Conservation (phyloP, 1,284 basidiomycete species). For the Cutaneotrichosporon curvatum region DNA sequence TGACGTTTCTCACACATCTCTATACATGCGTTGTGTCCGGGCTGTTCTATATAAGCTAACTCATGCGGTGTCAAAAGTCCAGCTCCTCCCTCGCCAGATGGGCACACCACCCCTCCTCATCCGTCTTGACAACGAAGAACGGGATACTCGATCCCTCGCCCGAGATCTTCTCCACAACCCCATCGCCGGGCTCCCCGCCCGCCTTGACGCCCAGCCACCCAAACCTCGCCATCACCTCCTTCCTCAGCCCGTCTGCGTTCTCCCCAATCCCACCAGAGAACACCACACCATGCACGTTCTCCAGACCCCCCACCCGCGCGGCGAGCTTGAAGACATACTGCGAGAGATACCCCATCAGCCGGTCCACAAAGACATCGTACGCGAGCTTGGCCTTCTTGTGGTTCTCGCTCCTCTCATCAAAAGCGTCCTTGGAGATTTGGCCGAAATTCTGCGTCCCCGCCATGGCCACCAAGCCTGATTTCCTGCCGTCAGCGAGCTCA, state of each 20-base stretch:
- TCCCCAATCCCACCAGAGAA: constrained; percentile 85
- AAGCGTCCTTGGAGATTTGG: constrained; percentile 47
- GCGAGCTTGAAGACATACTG: constrained; percentile 66
- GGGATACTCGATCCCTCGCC: constrained; percentile 36
- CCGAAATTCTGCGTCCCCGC: constrained; percentile 71
- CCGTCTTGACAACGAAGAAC: constrained; percentile 50
- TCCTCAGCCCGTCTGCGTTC: constrained; percentile 56
- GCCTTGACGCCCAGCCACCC: constrained; percentile 56
- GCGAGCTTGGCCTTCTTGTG: constrained; percentile 51
- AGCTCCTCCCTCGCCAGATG: constrained; percentile 34
- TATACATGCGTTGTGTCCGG: no score
- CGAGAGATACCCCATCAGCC: constrained; percentile 63
- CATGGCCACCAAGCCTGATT: constrained; percentile 61
- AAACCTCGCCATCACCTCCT: constrained; percentile 54
- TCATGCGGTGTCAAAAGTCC: no score
- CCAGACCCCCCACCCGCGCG: constrained; percentile 35
- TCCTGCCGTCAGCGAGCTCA: constrained; percentile 24
- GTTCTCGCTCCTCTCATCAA: constrained; percentile 14
- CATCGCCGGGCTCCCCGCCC: constrained; percentile 5
- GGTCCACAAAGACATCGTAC: constrained; percentile 67
- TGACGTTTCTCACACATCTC: no score
- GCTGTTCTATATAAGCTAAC: no score
- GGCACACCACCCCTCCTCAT: constrained; percentile 48
- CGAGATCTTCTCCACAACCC: constrained; percentile 43
- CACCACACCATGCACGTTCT: constrained; percentile 64